Evolutionary conservation across 106 monocot genomes (phyloP).

Genomic region (Acorus calamus): DNA sequence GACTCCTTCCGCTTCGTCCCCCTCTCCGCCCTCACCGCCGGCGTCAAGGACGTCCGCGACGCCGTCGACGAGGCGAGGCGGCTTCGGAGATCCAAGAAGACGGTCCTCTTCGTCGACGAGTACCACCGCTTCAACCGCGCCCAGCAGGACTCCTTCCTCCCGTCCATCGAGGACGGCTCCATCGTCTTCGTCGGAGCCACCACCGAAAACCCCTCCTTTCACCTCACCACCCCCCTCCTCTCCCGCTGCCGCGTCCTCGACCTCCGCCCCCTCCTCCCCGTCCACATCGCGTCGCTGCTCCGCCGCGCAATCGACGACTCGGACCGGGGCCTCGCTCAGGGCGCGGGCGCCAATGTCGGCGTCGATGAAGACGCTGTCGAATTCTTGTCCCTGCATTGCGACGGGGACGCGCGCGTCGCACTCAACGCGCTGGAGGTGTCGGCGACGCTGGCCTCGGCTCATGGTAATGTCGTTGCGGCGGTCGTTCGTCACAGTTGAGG

Average conservation of each 20-base stretch:
- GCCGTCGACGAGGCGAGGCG: conserved; percentile 32
- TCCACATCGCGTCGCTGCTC: conserved; percentile 25
- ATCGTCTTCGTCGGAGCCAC: conserved; percentile 69
- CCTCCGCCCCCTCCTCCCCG: conserved; percentile 41
- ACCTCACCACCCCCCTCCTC: conserved; percentile 76
- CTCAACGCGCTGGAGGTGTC: conserved; percentile 62
- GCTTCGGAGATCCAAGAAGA: conserved; percentile 11
- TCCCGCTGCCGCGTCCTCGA: conserved; percentile 67
- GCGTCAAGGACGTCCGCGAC: conserved; percentile 49
- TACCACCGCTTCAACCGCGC: conserved; percentile 60
- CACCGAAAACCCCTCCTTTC: conserved; percentile 91
- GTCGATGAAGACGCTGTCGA: conserved; percentile 37
- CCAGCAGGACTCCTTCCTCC: conserved; percentile 73
- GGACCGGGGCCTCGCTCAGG: conserved; percentile 31
- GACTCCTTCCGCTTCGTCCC: conserved; percentile 36
- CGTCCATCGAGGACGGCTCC: conserved; percentile 75
- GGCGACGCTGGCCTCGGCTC: conserved; percentile 2
- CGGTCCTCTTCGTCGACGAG: conserved; percentile 77
- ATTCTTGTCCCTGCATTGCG: conserved; percentile 54
- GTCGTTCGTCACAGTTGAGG: conserved; percentile 20
- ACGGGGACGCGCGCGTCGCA: conserved; percentile 78
- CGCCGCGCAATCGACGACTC: conserved; percentile 29
- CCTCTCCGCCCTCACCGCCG: conserved; percentile 67
- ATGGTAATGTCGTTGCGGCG: neutral
- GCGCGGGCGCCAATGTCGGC: conserved; percentile 8